Evolutionary conservation across 1,139 yeast genomes (phyloP).

Genomic region (Schizosaccharomyces versatilis): DNA sequence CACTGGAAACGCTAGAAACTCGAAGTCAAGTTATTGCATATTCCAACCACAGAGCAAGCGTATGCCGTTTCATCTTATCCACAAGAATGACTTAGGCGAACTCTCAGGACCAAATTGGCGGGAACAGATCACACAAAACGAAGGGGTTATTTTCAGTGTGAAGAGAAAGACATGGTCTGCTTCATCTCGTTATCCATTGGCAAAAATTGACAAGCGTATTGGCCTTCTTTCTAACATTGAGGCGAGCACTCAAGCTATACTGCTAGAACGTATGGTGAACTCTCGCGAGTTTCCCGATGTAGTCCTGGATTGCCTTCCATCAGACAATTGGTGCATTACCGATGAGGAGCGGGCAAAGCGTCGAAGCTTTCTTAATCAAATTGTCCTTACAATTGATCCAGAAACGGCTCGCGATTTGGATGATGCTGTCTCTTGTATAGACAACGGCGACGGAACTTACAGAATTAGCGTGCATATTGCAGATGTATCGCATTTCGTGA

Average conservation of each 20-base stretch:
- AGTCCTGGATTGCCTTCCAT: conserved; percentile 23
- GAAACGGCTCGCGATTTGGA: conserved; percentile 19
- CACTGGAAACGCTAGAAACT: background rate
- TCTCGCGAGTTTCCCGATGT: conserved; percentile 52
- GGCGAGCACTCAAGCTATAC: conserved; percentile 70
- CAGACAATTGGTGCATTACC: conserved; percentile 9
- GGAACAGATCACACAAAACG: background rate
- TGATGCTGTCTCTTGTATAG: conserved; percentile 11
- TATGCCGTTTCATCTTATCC: background rate
- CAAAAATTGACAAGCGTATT: conserved; percentile 31
- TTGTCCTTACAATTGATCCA: conserved; percentile 36
- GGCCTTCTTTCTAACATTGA: conserved; percentile 59
- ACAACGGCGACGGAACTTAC: conserved; percentile 73
- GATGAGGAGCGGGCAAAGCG: conserved; percentile 22
- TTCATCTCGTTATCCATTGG: background rate
- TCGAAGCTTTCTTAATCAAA: conserved; percentile 37
- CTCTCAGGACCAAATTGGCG: background rate
- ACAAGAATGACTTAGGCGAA: background rate
- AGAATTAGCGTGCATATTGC: conserved; percentile 98
- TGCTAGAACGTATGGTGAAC: conserved; percentile 78
- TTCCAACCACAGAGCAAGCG: background rate
- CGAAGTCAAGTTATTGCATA: background rate
- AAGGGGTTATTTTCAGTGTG: background rate
- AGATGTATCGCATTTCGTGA: conserved; percentile 54
- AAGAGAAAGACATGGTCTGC: background rate